Base-by-base conservation (phyloP, 345 rosid species). In the Adansonia digitata region DNA sequence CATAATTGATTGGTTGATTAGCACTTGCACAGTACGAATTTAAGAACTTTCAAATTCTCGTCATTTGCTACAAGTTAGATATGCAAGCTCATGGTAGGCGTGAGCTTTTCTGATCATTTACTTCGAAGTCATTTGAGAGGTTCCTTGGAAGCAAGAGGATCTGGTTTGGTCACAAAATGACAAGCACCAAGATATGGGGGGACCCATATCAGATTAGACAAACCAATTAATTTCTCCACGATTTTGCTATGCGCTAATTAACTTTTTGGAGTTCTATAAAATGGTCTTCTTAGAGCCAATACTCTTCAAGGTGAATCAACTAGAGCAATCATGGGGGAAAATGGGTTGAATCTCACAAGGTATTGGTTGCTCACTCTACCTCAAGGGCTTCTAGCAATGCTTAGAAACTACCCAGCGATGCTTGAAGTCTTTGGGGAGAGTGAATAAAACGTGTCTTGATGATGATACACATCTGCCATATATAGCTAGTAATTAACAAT, bases 321-420 rank as follows among this genome's bases (percentile, higher is more conserved):
- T 2, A 24, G 24, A 55, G 13, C 56, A 51, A 51, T 51, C 20
- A 53, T n/a, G 14, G 12, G 17, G 9, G 37, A 37, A 39, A 37
- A n/a, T 5, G 27, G 29, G 17, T n/a, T 69, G 26, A 43, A 68
- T 43, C 7, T 43, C 17, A 6, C 73, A 69, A 49, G 73, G 43
- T 31, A 69, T 49, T 48, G 57, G 59, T 69, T 69, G 59, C 42
- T 69, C 73, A 48, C 40, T 48, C 73, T 69, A 59, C 73, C 59
- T 27, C 57, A 69, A 49, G 7, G 60, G 18, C 56, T 49, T 69
- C 43, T 14, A 31, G 57, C 24, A 49, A 49, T 29, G 39, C 55
- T 69, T n/a, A 40, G 51, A 66, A 4, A 42, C 11, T 14, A 14
- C 18, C 37, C 27, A 69, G n/a, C 17, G 18, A 48, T 18, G 59